phyloP scores from a whole-genome alignment of 1,139 yeast genomes.

The Suhomyces wounanorum region DNA sequence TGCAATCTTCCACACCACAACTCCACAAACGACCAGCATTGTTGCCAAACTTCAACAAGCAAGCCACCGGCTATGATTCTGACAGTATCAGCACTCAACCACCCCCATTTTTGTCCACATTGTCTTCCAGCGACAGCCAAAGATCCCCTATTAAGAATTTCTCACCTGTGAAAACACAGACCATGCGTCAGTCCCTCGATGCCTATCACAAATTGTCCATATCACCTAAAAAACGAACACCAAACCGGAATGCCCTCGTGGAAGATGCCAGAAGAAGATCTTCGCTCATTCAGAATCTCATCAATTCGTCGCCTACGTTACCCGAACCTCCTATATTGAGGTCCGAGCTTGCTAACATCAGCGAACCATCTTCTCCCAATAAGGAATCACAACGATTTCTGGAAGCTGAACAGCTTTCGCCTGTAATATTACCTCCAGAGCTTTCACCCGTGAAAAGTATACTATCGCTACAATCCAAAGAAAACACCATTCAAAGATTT shows the following conservation, averaged over 20 bases:
- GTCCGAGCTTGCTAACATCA: conserved; percentile 30
- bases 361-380: conserved; percentile 17
- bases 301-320: conserved; percentile 54
- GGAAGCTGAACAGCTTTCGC: conserved; percentile 26
- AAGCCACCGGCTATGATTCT: conserved; percentile 22
- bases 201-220: conserved; percentile 37
- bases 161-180: conserved; percentile 22
- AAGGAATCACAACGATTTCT: conserved; percentile 4
- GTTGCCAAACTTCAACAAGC: conserved; percentile 13
- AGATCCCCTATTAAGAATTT: conserved; percentile 14
- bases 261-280: conserved; percentile 35
- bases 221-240: conserved; percentile 37
- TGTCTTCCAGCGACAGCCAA: conserved; percentile 13
- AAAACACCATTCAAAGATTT: conserved; percentile 43
- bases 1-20: conserved; percentile 42
- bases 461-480: conserved; percentile 19
- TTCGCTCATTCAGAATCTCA: conserved; percentile 43
- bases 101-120: conserved; percentile 25
- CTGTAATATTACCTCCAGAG: conserved; percentile 25
- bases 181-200: conserved; percentile 40
- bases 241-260: conserved; percentile 19
- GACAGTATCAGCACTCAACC: conserved; percentile 28
- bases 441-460: conserved; percentile 22
- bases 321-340: conserved; percentile 48
- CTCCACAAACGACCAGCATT: conserved; percentile 22